phyloP scores from a whole-genome alignment of 257 asterid genomes.

The Nicotiana noctiflora region DNA sequence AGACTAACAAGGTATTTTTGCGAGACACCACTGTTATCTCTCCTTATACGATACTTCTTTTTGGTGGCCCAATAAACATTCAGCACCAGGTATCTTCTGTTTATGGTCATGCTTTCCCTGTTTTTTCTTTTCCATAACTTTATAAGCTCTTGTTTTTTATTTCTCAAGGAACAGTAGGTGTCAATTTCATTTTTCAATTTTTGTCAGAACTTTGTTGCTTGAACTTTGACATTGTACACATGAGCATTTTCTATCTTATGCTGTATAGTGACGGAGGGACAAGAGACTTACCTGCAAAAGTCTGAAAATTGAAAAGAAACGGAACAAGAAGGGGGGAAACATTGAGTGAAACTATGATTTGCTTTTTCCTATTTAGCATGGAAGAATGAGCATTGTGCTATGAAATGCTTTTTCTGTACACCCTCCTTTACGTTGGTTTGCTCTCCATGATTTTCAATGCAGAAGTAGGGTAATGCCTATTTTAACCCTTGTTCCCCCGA shows the following conservation, averaged over 20 bases:
- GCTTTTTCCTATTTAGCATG: neutral
- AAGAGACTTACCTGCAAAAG: conserved; percentile 2
- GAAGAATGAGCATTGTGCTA: conserved; percentile 2
- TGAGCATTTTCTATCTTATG: neutral
- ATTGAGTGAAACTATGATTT: neutral
- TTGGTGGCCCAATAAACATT: conserved; percentile 83
- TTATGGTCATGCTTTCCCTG: conserved; percentile 3
- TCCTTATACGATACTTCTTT: conserved; percentile 82
- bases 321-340: neutral
- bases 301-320: neutral
- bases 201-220: neutral
- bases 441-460: neutral
- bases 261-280: neutral
- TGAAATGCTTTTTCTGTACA: neutral
- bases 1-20: conserved; percentile 77
- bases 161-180: neutral
- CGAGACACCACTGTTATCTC: conserved; percentile 85
- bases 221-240: neutral
- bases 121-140: neutral
- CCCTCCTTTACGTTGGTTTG: neutral
- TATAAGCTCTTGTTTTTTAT: neutral
- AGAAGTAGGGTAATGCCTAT: neutral
- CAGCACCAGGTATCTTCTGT: conserved; percentile 74
- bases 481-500: neutral
- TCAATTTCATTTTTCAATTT: neutral